Conservation (phyloP, 2,329 filamentous ascomycete species). For the Colletotrichum sojae region DNA sequence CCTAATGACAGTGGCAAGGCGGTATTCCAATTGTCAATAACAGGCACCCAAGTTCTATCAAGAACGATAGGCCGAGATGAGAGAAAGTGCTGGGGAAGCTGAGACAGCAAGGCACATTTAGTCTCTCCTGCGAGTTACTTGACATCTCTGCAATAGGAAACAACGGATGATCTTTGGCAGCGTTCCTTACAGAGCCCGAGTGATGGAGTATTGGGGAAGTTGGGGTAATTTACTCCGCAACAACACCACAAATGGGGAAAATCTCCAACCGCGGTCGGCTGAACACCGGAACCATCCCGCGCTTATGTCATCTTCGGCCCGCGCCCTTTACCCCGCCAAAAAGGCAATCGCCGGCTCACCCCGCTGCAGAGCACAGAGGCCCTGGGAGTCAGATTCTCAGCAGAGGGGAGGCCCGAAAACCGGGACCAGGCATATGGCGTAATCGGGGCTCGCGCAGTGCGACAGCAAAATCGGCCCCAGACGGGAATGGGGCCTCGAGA, state of each 20-base stretch:
- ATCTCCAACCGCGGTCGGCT: slow-evolving; percentile 3
- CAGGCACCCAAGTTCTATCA: too few species aligned
- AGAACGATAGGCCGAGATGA: not conserved
- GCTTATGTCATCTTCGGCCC: slow-evolving; percentile 19
- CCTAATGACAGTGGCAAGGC: too few species aligned
- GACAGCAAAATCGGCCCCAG: slow-evolving; percentile 26
- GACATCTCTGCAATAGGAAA: not conserved
- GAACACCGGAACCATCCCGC: slow-evolving; percentile 1
- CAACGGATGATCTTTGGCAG: not conserved
- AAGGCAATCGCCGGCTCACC: slow-evolving; percentile 33
- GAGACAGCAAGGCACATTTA: not conserved
- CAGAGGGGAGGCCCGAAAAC: slow-evolving; percentile 32
- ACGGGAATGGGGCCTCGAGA: slow-evolving; percentile 29
- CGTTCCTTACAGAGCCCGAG: too few species aligned
- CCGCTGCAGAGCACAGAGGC: slow-evolving; percentile 22
- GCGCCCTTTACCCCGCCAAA: slow-evolving; percentile 34
- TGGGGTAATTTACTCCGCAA: too few species aligned
- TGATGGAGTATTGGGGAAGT: too few species aligned
- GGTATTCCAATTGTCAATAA: too few species aligned
- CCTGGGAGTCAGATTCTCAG: too few species aligned
- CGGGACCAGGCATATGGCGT: slow-evolving; percentile 31
- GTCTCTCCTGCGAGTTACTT: too few species aligned
- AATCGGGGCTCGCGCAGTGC: slow-evolving; percentile 17
- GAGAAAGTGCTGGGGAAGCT: too few species aligned
- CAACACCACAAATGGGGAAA: too few species aligned